phyloP scores from a whole-genome alignment of 768 basidiomycete species.

The Pisolithus albus region DNA sequence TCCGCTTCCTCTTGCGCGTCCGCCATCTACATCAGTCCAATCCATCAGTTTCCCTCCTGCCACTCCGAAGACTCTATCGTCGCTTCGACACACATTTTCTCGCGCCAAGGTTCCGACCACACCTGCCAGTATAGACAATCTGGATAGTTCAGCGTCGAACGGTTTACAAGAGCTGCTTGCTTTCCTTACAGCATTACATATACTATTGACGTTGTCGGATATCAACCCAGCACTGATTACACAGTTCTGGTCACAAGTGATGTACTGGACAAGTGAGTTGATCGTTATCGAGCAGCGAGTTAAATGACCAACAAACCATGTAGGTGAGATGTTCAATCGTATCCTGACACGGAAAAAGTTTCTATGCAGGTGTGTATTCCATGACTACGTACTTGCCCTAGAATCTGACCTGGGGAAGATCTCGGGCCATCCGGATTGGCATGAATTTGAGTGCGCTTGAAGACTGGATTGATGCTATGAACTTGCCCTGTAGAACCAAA shows the following conservation, averaged over 20 bases:
- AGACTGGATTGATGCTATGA: slow-evolving; percentile 84
- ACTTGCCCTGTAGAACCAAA: slow-evolving; percentile 70
- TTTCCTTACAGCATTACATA: slow-evolving; percentile 80
- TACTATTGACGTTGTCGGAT: slow-evolving; percentile 76
- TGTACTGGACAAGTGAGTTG: slow-evolving; percentile 91
- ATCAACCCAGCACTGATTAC: slow-evolving; percentile 84
- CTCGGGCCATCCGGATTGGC: slow-evolving; percentile 82
- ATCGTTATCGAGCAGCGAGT: slow-evolving; percentile 2
- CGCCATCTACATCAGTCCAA: slow-evolving; percentile 47
- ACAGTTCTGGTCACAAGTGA: slow-evolving; percentile 95
- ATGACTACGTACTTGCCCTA: neutral
- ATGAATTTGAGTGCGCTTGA: slow-evolving; percentile 82
- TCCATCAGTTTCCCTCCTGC: slow-evolving; percentile 37
- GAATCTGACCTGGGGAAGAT: slow-evolving; percentile 32
- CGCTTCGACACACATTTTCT: slow-evolving; percentile 59
- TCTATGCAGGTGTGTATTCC: slow-evolving; percentile 64
- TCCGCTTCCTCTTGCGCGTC: slow-evolving; percentile 40
- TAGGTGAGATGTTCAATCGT: slow-evolving; percentile 82
- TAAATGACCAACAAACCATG: slow-evolving; percentile 6
- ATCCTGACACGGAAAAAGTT: slow-evolving; percentile 89
- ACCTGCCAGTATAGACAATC: slow-evolving; percentile 45
- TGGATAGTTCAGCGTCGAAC: slow-evolving; percentile 36
- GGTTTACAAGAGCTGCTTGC: slow-evolving; percentile 57
- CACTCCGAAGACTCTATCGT: slow-evolving; percentile 52
- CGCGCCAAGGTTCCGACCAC: slow-evolving; percentile 43